Percentiles rank a stretch among this genome's conserved stretches.
These are phyloP conservation scores for Daphne laureola DNA, from an alignment of 441 rosid species.

Conservation along the genomic window DNA sequence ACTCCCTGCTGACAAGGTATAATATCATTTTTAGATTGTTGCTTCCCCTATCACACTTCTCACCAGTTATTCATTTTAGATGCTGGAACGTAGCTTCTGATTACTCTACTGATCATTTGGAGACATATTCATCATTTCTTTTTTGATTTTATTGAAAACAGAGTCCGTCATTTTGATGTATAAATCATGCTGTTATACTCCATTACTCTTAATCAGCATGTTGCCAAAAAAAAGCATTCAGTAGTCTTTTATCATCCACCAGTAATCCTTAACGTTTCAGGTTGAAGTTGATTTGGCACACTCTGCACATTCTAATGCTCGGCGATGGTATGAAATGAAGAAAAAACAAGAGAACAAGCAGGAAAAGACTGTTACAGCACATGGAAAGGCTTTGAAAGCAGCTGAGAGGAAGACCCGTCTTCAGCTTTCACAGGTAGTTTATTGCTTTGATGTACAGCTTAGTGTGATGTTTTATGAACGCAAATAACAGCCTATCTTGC, in stretches of 20 bases:
- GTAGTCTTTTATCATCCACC: not conserved
- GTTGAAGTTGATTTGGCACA: constrained; percentile 95
- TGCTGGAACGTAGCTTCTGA: too few species aligned
- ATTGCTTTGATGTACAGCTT: constrained; percentile 7
- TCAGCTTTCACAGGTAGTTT: constrained; percentile 82
- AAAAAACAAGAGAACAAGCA: constrained; percentile 92
- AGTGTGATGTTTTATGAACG: not conserved
- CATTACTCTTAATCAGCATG: too few species aligned
- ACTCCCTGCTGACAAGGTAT: constrained; percentile 87
- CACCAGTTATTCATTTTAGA: too few species aligned
- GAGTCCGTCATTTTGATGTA: too few species aligned
- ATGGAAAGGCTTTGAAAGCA: constrained; percentile 93
- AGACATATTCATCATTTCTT: too few species aligned
- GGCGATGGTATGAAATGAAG: constrained; percentile 91
- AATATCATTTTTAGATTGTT: constrained; percentile 7
- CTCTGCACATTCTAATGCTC: constrained; percentile 94
- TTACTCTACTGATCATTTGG: too few species aligned
- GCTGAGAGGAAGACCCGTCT: constrained; percentile 94
- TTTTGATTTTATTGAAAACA: too few species aligned
- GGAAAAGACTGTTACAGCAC: constrained; percentile 87
- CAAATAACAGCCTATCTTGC: not conserved
- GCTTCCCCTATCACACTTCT: not conserved
- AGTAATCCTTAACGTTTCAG: constrained; percentile 26
- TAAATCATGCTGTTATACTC: too few species aligned
- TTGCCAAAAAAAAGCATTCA: too few species aligned